These are phyloP conservation scores for Plasmodium blacklocki DNA, from an alignment of 169 alveolate species.

Conservation along the genomic window DNA sequence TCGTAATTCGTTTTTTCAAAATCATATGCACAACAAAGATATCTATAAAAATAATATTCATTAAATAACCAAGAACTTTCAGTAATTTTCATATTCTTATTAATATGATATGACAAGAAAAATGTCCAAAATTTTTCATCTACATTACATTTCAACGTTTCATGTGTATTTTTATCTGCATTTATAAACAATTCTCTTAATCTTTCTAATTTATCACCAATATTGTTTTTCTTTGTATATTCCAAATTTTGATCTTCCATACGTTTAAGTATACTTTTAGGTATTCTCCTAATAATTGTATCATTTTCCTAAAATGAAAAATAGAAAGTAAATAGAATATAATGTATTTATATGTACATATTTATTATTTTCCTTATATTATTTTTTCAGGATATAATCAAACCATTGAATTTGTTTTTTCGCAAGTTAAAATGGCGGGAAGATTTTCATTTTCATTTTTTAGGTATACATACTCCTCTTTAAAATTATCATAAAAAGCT, in stretches of 20 bases:
- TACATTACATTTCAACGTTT: conserved; percentile 38
- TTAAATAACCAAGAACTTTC: conserved; percentile 48
- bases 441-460: conserved; percentile 28
- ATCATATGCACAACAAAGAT: conserved; percentile 55
- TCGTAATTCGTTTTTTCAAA: conserved; percentile 65
- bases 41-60: conserved; percentile 68
- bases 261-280: conserved; percentile 29
- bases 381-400: not conserved
- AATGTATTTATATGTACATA: not conserved
- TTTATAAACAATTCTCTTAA: conserved; percentile 38
- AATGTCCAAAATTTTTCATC: conserved; percentile 38
- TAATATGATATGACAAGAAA: conserved; percentile 24
- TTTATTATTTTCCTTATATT: not conserved
- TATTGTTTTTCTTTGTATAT: conserved; percentile 33
- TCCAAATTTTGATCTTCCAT: conserved; percentile 44
- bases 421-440: conserved; percentile 39
- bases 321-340: not conserved
- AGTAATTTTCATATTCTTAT: conserved; percentile 12
- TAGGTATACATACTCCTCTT: conserved; percentile 60
- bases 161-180: conserved; percentile 39
- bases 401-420: conserved; percentile 43
- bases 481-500: conserved; percentile 50
- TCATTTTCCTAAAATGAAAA: conserved; percentile 50
- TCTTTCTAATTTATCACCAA: conserved; percentile 19
- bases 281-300: conserved; percentile 54